A percentile compares a stretch with the other conserved stretches of the same genome.
Evolutionary conservation across 768 basidiomycete genomes (phyloP).

Genomic region (Hygrocybe coccinea): DNA sequence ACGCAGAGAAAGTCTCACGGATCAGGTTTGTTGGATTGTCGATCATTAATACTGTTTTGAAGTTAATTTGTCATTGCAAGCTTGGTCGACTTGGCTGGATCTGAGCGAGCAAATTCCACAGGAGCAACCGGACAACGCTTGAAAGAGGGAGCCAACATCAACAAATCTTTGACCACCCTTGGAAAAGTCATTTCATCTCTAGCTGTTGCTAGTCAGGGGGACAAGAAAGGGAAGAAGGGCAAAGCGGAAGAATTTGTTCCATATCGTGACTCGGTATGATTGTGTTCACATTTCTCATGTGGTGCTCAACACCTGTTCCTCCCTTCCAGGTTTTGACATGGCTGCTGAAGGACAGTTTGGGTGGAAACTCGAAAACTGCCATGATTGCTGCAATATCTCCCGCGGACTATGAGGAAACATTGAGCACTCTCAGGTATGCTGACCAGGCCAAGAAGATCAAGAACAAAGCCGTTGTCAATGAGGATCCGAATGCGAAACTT

Average conservation of each 20-base stretch:
- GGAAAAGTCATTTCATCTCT: constrained; percentile 96
- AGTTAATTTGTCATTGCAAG: constrained; percentile 33
- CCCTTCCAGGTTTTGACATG: constrained; percentile 81
- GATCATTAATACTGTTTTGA: not conserved
- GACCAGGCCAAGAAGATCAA: constrained; percentile 99
- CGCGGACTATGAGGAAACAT: constrained; percentile 97
- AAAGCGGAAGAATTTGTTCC: constrained; percentile 91
- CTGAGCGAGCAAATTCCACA: constrained; percentile 94
- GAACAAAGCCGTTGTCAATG: constrained; percentile 98
- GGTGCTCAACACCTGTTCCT: not conserved
- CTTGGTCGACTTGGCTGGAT: constrained; percentile 94
- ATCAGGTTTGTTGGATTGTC: constrained; percentile 58
- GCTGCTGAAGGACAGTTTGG: constrained; percentile 95
- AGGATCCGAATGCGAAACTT: constrained; percentile 98
- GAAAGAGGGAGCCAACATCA: constrained; percentile 98
- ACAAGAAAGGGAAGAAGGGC: constrained; percentile 86
- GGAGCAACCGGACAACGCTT: constrained; percentile 94
- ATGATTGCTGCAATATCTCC: constrained; percentile 99
- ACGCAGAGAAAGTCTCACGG: constrained; percentile 97
- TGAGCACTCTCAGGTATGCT: constrained; percentile 95
- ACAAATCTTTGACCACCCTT: constrained; percentile 95
- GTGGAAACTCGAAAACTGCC: constrained; percentile 95
- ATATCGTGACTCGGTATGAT: constrained; percentile 89
- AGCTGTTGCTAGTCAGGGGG: constrained; percentile 60
- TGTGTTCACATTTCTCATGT: constrained; percentile 1